Evolutionary conservation across 352 stramenopile species (phyloP), one percentile per base, ranked within the genome.

Genomic region (Vaucheria bursata): DNA sequence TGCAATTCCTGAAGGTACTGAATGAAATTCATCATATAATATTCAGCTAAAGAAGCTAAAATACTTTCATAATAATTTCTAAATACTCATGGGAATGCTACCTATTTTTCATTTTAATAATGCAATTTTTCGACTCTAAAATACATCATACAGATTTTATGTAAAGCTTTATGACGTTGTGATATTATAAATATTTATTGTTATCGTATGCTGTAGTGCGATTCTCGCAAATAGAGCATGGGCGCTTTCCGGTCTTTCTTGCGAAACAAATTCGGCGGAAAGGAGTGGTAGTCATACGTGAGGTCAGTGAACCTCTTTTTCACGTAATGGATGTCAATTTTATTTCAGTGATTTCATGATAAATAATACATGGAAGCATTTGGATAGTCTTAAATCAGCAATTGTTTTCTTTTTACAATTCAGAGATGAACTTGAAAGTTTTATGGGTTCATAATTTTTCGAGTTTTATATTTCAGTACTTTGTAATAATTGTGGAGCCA

Each of bases 211-310:
- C 25, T 12, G 45, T 18, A 25, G 53, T 68, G 53, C 53, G 53
- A 31, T 68, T 8, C 37, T 68, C 53, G 53, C 53, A 68, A 7
- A 68, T 68, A 8, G 53, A 68, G 8, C 34, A 68, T 68, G 53
- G 53, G 2, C 8, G 53, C 2, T 68, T 68, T 7, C 53, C 53
- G 2, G 34, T 37, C 53, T 68, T 68, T 68, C 31, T 68, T 31
- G 53, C 53, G 2, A 2, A 34, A 34, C 53, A 68, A 7, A 68
- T 68, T 2, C 2, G 8, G 2, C 2, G 53, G 53, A 68, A 34
- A 7, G 53, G 53, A 2, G 53, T 68, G 53, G 53, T 68, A 31
- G 37, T 68, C 53, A 7, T 68, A 31, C 2, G 53, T 31, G 53
- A 68, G 53, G 53, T 7, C 6, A 68, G 53, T n/a, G n/a, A n/a